Percentiles rank a stretch among this genome's conserved stretches.
Conservation (phyloP, 306 rosid genomes). For the Lathyrus aphaca region DNA sequence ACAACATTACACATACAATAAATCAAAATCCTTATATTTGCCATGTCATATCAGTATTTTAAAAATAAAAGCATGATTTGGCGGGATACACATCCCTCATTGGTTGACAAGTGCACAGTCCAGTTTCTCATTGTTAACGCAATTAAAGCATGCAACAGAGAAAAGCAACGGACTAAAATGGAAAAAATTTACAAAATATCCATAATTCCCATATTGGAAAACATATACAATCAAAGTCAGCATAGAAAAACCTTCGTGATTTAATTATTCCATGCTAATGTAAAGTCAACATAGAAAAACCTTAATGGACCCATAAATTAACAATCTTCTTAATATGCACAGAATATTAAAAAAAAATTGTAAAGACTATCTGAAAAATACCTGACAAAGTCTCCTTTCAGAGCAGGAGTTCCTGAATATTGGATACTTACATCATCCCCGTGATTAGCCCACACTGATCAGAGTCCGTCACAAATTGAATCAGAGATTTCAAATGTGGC, state of each 20-base stretch:
- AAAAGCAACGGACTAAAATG: conserved; percentile 16
- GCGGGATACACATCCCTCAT: too few species aligned
- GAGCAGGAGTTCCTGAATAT: conserved; percentile 94
- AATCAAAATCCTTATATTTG: too few species aligned
- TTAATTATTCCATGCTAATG: conserved; percentile 10
- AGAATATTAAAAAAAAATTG: conserved; percentile 4
- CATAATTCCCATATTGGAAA: conserved; percentile 15
- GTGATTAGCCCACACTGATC: conserved; percentile 97
- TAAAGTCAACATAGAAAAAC: conserved; percentile 35
- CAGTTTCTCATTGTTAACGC: background rate
- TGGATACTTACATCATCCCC: conserved; percentile 95
- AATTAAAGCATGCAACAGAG: conserved; percentile 22
- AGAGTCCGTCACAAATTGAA: conserved; percentile 35
- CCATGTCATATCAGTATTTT: too few species aligned
- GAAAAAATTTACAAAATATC: conserved; percentile 7
- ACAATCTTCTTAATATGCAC: conserved; percentile 12
- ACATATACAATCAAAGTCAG: conserved; percentile 12
- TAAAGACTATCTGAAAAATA: conserved; percentile 46
- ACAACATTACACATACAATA: too few species aligned
- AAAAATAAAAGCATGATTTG: too few species aligned
- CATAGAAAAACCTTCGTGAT: too few species aligned
- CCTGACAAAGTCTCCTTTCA: conserved; percentile 98
- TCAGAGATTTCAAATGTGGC: conserved; percentile 34
- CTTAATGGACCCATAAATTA: conserved; percentile 31
- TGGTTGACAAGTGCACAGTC: too few species aligned